Evolutionary conservation across 257 asterid species (phyloP).

Genomic region (Solanum pinnatisectum): DNA sequence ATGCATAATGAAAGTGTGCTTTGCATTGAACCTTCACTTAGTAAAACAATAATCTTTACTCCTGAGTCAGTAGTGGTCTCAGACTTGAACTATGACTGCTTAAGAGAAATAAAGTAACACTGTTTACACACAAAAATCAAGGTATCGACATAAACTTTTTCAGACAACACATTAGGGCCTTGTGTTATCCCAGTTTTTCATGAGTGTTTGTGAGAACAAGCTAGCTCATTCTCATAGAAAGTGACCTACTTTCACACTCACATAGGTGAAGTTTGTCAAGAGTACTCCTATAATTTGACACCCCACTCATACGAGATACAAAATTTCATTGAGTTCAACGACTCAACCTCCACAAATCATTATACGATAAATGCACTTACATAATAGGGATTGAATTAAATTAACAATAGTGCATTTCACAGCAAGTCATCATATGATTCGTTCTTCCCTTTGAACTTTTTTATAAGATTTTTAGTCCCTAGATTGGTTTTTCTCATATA

Average conservation of each 20-base stretch:
- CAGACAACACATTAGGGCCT: too few relatives aligned
- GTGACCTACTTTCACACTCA: too few relatives aligned
- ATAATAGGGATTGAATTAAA: not conserved
- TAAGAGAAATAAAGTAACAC: too few relatives aligned
- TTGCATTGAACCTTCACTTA: not conserved
- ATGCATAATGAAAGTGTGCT: not conserved
- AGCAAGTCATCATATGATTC: not conserved
- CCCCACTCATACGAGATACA: not conserved
- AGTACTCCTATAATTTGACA: not conserved
- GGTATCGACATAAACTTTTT: too few relatives aligned
- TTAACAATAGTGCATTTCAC: too few relatives aligned
- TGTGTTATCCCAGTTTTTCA: too few relatives aligned
- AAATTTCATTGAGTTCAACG: not conserved
- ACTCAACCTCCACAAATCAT: not conserved
- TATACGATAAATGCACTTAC: not conserved
- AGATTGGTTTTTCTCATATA: too few relatives aligned
- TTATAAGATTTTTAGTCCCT: not conserved
- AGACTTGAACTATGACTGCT: too few relatives aligned
- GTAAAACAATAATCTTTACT: not conserved
- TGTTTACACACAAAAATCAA: too few relatives aligned
- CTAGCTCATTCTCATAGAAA: too few relatives aligned
- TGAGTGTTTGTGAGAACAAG: too few relatives aligned
- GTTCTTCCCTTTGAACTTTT: not conserved
- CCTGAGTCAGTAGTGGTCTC: not conserved
- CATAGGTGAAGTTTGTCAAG: not conserved